Base-by-base conservation (phyloP, 1,284 basidiomycete species). In the Stygiomarasmius scandens region DNA sequence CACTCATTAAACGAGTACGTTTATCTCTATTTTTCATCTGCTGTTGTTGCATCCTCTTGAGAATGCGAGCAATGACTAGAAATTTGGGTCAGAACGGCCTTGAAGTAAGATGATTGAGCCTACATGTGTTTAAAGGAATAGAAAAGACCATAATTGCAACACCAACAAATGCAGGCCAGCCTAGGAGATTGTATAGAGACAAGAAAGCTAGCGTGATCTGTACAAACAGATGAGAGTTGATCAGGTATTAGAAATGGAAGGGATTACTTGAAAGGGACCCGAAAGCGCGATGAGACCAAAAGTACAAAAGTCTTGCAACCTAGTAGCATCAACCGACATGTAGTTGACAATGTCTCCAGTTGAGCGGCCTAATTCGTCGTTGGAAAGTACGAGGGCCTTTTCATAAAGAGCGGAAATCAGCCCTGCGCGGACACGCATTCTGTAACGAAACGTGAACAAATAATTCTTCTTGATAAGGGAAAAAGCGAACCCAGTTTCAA, bases 331-430 rank as follows among this genome's bases (percentile, higher is more conserved):
- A 29, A 96, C 92, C 11, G 87, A 90, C 90, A 96, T 96, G 25
- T 97, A 74, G 69, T 98, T 98, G 64, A 97, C 93, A 51, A 97
- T 95, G 67, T 98, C 95, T 3, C 96, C 96, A 0, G 92, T 88
- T 0, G 91, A 84, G 36, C 91, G 85, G 67, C 81, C 81, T 3
- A 90, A 85, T 67, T 93, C 94, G 58, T 94, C 89, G 63, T 89
- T 94, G 8, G 92, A 93, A 20, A 98, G 81, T 1, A 92, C 81
- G 20, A 98, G 79, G 0, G 93, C 84, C 71, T 98, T 97, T 61
- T 88, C 80, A 76, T 96, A 98, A 55, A 96, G 92, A 0, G 84
- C 83, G 0, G 88, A 88, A 36, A 98, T 85, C 20, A 98, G 81
- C 1, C 95, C 95, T 0, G 92, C 90, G 44, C 95, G 87, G 46